Percentiles rank a stretch among this genome's conserved stretches.
These are phyloP conservation scores for Gamsiella multidivaricata DNA, from an alignment of 192 early-diverging fungal species.

Conservation along the genomic window DNA sequence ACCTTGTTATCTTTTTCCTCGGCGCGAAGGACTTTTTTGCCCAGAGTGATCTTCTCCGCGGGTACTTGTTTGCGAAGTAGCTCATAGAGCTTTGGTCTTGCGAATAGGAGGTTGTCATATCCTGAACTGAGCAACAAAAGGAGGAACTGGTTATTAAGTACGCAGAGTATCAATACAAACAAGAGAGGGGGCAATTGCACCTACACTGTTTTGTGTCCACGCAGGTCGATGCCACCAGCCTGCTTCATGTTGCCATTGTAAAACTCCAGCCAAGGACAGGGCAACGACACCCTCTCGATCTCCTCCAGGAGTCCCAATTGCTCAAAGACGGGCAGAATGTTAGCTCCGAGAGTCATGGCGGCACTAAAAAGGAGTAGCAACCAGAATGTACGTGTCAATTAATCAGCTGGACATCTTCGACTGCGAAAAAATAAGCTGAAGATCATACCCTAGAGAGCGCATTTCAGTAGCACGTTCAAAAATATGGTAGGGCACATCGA, in stretches of 20 bases:
- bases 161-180: neutral
- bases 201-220: neutral
- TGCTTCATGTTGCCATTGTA: neutral
- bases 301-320: neutral
- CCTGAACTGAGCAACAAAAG: neutral
- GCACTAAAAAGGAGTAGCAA: too few relatives aligned
- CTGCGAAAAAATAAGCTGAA: too few relatives aligned
- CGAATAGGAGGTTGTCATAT: constrained; percentile 13
- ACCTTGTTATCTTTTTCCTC: constrained; percentile 21
- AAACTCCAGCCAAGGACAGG: neutral
- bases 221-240: neutral
- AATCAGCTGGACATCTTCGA: too few relatives aligned
- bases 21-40: constrained; percentile 11
- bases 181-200: too few relatives aligned
- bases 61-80: constrained; percentile 9
- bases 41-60: constrained; percentile 6
- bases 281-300: neutral
- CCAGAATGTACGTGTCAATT: too few relatives aligned
- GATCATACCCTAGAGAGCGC: too few relatives aligned
- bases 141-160: neutral
- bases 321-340: neutral
- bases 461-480: too few relatives aligned
- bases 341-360: constrained; percentile 3
- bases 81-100: constrained; percentile 12
- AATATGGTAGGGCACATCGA: too few relatives aligned